Base-by-base conservation (phyloP, 1,284 basidiomycete species). In the Polyporus tsugae region DNA sequence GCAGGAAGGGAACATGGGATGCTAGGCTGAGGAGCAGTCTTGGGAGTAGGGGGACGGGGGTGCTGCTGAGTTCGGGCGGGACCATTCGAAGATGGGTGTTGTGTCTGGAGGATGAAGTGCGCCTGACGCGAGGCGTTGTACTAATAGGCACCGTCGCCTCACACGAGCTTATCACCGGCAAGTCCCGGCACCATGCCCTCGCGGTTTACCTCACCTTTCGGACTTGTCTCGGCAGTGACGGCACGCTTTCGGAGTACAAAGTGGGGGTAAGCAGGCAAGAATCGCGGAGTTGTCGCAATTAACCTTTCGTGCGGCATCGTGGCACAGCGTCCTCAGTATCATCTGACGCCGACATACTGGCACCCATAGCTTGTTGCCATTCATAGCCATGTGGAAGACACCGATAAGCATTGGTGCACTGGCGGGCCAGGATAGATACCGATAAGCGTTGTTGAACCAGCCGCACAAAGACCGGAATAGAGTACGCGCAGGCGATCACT, bases 1-100 rank as follows among this genome's bases (percentile, higher is more conserved):
- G 72, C 66, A 83, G 64, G 63, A 75, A 78, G 70, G 81, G 81
- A 68, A 81, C 85, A 86, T 87, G 78, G 72, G 84, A 83, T 74
- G 82, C 76, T 75, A 84, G 75, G 70, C 82, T 79, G 72, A 83
- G 81, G 67, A 86, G 78, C 72, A 86, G 80, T 75, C 83, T 83
- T 72, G 83, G 79, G 70, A 82, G 80, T 71, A 72, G 69, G 63
- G 58, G 22, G 36, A 25, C 38, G 38, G 58, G 58, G 10, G 39
- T 41, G 36, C 59, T 69, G 55, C 63, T 70, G 58, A 73, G 67
- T 49, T 73, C 72, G 74, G 75, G 70, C 57, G 75, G 76, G 73
- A 77, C 75, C 77, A 78, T 78, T 78, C 77, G 77, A 77, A n/a
- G n/a, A n/a, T 73, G 67, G 69, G 62, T 62, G 71, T 70, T 60